These are phyloP conservation scores for Cyberlindnera saturnus DNA, from an alignment of 805 yeast genomes.

Conservation along the genomic window DNA sequence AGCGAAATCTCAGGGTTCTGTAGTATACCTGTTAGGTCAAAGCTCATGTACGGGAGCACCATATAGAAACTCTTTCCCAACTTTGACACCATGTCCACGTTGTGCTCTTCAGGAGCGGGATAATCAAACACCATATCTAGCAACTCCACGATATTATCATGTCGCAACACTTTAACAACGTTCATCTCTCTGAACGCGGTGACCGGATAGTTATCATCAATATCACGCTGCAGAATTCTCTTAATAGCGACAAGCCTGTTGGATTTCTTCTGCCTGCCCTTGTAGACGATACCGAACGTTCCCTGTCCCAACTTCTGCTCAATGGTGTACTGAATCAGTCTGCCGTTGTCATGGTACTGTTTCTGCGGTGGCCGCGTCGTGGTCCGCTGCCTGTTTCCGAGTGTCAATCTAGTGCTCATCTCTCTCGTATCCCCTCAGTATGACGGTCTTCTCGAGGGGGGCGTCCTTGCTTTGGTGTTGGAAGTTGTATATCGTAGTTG, in stretches of 20 bases:
- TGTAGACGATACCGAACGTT: constrained; percentile 85
- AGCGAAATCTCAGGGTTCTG: constrained; percentile 69
- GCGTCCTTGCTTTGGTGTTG: too few relatives aligned
- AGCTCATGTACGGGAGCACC: constrained; percentile 88
- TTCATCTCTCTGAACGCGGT: constrained; percentile 92
- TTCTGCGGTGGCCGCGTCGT: background rate
- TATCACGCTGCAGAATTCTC: constrained; percentile 50
- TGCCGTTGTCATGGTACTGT: constrained; percentile 11
- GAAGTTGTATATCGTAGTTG: too few relatives aligned
- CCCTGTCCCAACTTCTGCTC: constrained; percentile 64
- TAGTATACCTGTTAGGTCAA: constrained; percentile 84
- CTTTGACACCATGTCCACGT: constrained; percentile 16
- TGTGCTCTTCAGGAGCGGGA: constrained; percentile 11
- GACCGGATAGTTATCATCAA: constrained; percentile 66
- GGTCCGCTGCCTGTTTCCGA: constrained; percentile 2
- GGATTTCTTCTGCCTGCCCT: constrained; percentile 47
- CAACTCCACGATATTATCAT: constrained; percentile 69
- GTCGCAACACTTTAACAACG: constrained; percentile 64
- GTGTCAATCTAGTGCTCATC: background rate
- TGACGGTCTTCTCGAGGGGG: too few relatives aligned
- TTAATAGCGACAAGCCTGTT: constrained; percentile 77
- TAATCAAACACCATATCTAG: constrained; percentile 69
- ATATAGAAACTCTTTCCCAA: constrained; percentile 53
- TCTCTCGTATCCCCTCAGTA: too few relatives aligned
- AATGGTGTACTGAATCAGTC: constrained; percentile 26